Evolutionary conservation across 2,329 filamentous ascomycete species (phyloP).

Genomic region (Colletotrichum viniferum): DNA sequence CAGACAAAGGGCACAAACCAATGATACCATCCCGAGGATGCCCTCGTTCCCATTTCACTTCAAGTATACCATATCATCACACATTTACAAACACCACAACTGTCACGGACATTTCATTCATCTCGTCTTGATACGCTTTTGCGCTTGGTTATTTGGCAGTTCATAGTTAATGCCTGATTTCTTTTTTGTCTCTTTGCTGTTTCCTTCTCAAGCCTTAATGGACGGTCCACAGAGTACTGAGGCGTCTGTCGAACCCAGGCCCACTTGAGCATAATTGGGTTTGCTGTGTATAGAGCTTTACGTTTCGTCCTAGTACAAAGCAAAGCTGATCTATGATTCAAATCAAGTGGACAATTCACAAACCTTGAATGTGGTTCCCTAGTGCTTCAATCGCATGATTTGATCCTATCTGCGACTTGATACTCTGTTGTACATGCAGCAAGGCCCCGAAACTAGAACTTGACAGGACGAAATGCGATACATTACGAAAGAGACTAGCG

Average conservation of each 20-base stretch:
- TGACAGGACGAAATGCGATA: neutral
- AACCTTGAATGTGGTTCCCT: neutral
- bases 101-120: neutral
- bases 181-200: neutral
- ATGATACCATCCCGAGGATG: slow-evolving; percentile 20
- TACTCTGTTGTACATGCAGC: too few species aligned
- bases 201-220: slow-evolving; percentile 7
- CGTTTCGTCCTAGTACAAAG: slow-evolving; percentile 5
- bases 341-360: neutral
- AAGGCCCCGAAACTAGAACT: neutral
- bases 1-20: slow-evolving; percentile 3
- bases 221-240: neutral
- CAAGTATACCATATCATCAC: slow-evolving; percentile 16
- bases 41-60: slow-evolving; percentile 12
- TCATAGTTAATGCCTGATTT: neutral
- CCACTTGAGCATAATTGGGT: neutral
- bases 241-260: neutral
- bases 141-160: neutral
- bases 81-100: neutral
- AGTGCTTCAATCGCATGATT: neutral
- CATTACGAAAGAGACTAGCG: neutral
- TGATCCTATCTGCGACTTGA: neutral
- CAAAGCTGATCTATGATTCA: neutral
- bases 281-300: slow-evolving; percentile 14
- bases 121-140: neutral